These are phyloP conservation scores for Fraxinus ornus DNA, from an alignment of 305 asterid species.

Conservation along the genomic window DNA sequence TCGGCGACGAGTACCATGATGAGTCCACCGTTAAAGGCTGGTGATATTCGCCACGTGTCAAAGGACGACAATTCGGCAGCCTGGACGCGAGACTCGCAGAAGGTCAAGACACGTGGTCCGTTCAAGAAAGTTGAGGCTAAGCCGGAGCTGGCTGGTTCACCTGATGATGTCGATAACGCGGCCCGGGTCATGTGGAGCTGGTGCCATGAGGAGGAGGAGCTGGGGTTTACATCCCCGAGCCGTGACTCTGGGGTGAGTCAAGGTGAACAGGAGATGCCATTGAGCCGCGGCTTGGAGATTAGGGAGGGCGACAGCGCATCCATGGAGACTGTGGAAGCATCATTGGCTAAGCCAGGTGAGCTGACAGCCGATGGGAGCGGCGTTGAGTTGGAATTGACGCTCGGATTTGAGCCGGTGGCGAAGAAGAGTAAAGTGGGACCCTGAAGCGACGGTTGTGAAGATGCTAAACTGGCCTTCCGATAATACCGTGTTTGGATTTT, in stretches of 20 bases:
- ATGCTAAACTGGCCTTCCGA: neutral
- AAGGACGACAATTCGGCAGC: slow-evolving; percentile 34
- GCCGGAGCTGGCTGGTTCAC: slow-evolving; percentile 33
- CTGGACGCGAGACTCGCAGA: slow-evolving; percentile 33
- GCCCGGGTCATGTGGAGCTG: slow-evolving; percentile 44
- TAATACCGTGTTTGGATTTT: neutral
- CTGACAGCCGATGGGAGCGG: slow-evolving; percentile 20
- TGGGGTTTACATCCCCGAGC: slow-evolving; percentile 46
- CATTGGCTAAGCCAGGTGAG: slow-evolving; percentile 4
- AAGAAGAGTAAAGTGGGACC: neutral
- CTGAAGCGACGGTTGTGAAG: neutral
- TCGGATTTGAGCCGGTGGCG: slow-evolving; percentile 30
- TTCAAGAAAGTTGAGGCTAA: slow-evolving; percentile 45
- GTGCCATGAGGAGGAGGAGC: slow-evolving; percentile 25
- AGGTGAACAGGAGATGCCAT: slow-evolving; percentile 30
- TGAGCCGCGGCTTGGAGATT: slow-evolving; percentile 24
- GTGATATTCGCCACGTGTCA: slow-evolving; percentile 59
- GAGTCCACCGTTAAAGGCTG: slow-evolving; percentile 57
- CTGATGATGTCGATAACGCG: slow-evolving; percentile 38
- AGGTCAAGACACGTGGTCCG: slow-evolving; percentile 46
- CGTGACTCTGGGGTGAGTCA: slow-evolving; percentile 70
- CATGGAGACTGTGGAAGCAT: slow-evolving; percentile 32
- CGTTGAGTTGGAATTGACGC: slow-evolving; percentile 34
- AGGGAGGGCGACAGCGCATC: slow-evolving; percentile 39
- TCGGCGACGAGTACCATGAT: slow-evolving; percentile 39